A percentile compares a stretch with the other conserved stretches of the same genome.
phyloP scores from a whole-genome alignment of 768 basidiomycete species.

The Boletus barrowsii region DNA sequence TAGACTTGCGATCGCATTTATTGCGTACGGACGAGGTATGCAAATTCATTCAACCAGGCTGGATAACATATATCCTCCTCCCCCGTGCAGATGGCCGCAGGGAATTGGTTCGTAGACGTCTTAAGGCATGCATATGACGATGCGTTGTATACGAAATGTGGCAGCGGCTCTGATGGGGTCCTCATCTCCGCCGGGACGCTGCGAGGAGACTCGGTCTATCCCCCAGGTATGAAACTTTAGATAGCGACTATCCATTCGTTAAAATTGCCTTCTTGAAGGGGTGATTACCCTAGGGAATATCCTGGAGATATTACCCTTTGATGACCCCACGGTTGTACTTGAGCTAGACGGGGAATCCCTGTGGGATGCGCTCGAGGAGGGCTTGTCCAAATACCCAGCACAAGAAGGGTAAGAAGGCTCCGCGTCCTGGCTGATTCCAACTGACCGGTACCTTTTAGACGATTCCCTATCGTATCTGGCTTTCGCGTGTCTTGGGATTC shows the following conservation, averaged over 20 bases:
- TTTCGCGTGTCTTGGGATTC: constrained; percentile 88
- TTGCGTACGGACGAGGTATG: constrained; percentile 72
- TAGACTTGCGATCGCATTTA: constrained; percentile 73
- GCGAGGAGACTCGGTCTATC: constrained; percentile 82
- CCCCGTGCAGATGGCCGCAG: constrained; percentile 53
- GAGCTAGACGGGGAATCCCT: constrained; percentile 76
- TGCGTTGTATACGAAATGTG: constrained; percentile 52
- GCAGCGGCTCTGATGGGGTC: constrained; percentile 72
- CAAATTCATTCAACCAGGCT: neutral
- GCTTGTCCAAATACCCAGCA: constrained; percentile 76
- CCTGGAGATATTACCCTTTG: constrained; percentile 85
- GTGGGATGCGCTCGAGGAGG: constrained; percentile 76
- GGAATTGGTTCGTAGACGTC: constrained; percentile 86
- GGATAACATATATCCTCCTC: neutral
- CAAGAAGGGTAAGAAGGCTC: constrained; percentile 73
- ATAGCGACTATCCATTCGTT: neutral
- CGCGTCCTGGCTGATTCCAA: neutral
- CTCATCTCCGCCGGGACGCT: constrained; percentile 82
- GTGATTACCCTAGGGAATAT: constrained; percentile 81
- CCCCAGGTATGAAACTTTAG: constrained; percentile 53
- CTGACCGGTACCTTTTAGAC: constrained; percentile 40
- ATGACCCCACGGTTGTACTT: constrained; percentile 78
- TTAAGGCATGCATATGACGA: constrained; percentile 81
- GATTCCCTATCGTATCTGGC: constrained; percentile 86
- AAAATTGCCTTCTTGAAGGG: constrained; percentile 39